Evolutionary conservation across 768 basidiomycete species (phyloP).

Genomic region (Russula emetica): DNA sequence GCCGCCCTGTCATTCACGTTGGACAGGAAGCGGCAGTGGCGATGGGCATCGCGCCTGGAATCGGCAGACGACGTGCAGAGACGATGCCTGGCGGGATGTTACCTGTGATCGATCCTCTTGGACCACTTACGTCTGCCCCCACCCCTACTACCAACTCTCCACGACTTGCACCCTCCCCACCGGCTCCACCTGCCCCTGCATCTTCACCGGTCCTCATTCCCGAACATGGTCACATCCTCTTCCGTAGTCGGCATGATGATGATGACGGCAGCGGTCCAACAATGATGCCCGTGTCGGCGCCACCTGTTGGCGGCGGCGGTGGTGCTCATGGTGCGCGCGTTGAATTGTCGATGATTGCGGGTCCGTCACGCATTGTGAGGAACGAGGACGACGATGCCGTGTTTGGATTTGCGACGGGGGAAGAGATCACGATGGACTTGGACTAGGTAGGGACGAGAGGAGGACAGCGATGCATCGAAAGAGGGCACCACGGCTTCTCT

Average conservation of each 20-base stretch:
- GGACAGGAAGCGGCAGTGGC: constrained; percentile 22
- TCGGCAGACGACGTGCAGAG: constrained; percentile 27
- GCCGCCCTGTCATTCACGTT: constrained; percentile 22
- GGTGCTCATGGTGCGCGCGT: background rate
- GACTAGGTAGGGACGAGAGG: constrained; percentile 15
- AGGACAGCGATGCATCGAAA: background rate
- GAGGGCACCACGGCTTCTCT: no score
- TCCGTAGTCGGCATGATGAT: background rate
- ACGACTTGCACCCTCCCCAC: constrained; percentile 6
- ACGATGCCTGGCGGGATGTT: constrained; percentile 29
- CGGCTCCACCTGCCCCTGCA: background rate
- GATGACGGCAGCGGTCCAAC: background rate
- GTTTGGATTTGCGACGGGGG: constrained; percentile 25
- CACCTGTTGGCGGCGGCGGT: background rate
- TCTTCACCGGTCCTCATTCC: constrained; percentile 5
- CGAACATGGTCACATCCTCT: constrained; percentile 20
- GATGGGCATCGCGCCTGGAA: constrained; percentile 2
- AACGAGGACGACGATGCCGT: constrained; percentile 18
- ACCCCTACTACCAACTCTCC: background rate
- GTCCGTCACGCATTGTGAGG: constrained; percentile 23
- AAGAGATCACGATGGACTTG: constrained; percentile 27
- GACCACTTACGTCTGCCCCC: background rate
- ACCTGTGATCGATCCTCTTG: constrained; percentile 24
- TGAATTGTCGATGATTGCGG: constrained; percentile 30
- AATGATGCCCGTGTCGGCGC: constrained; percentile 5